phyloP scores from a whole-genome alignment of 2,329 filamentous ascomycete species.

The Pleurostoma richardsiae region DNA sequence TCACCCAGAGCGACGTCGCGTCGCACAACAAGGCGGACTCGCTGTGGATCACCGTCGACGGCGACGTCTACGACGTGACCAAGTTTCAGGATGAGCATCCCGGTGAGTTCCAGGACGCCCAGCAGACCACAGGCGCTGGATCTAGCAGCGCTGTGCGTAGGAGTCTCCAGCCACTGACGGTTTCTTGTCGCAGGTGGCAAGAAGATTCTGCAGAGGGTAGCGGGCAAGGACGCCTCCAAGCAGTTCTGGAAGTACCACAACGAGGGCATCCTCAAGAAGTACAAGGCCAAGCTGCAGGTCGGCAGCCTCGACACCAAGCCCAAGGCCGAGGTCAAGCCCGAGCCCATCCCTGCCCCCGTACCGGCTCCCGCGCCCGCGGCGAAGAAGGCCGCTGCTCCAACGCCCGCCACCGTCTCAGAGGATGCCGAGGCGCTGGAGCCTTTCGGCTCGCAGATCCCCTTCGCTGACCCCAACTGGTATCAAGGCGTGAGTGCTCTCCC shows the following conservation, averaged over 20 bases:
- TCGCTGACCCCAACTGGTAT: constrained; percentile 91
- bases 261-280: constrained; percentile 84
- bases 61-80: constrained; percentile 93
- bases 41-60: constrained; percentile 86
- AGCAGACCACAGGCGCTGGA: not conserved
- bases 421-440: constrained; percentile 73
- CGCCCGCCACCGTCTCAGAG: constrained; percentile 28
- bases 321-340: constrained; percentile 30
- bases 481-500: constrained; percentile 62
- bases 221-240: constrained; percentile 62
- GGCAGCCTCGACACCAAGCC: constrained; percentile 88
- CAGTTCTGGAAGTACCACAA: constrained; percentile 77
- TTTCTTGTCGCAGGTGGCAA: constrained; percentile 43
- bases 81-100: constrained; percentile 83
- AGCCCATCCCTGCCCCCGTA: constrained; percentile 52
- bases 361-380: constrained; percentile 41
- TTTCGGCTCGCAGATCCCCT: constrained; percentile 83
- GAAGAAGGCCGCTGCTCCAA: constrained; percentile 27
- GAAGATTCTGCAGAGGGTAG: constrained; percentile 60
- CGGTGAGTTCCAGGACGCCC: constrained; percentile 42
- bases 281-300: constrained; percentile 68
- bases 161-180: no score
- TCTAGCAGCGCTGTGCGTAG: not conserved
- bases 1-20: constrained; percentile 79
- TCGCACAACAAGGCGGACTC: constrained; percentile 84